These are phyloP conservation scores for Agrocybe praecox DNA, from an alignment of 768 basidiomycete genomes.

Conservation along the genomic window DNA sequence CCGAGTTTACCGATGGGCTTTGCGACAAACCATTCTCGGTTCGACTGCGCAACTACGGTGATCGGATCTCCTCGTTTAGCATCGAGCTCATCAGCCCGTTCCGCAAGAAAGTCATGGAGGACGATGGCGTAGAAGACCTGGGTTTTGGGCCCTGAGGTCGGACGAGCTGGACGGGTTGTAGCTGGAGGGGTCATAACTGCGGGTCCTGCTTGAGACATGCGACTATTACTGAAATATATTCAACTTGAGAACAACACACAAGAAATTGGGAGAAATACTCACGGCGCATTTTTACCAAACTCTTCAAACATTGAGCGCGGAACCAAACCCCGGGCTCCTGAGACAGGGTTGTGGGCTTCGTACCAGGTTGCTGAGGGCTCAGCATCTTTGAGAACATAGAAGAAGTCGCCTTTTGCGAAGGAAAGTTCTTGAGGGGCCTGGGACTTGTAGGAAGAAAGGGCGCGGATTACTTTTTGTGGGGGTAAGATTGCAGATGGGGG, in stretches of 20 bases:
- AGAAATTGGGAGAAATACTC: constrained; percentile 30
- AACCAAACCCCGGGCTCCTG: constrained; percentile 89
- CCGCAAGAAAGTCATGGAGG: constrained; percentile 93
- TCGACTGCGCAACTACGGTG: constrained; percentile 98
- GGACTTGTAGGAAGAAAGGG: constrained; percentile 65
- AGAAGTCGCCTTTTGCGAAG: constrained; percentile 95
- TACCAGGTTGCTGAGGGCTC: constrained; percentile 70
- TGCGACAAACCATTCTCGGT: constrained; percentile 99
- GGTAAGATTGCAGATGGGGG: constrained; percentile 73
- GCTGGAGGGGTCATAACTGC: constrained; percentile 21
- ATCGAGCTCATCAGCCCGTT: constrained; percentile 94
- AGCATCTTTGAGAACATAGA: constrained; percentile 87
- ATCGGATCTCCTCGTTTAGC: constrained; percentile 93
- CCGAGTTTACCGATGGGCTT: constrained; percentile 96
- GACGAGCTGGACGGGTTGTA: constrained; percentile 6
- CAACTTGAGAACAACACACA: constrained; percentile 10
- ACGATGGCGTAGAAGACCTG: constrained; percentile 94
- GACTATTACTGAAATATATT: constrained; percentile 31
- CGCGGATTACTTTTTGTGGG: constrained; percentile 95
- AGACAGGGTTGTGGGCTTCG: constrained; percentile 93
- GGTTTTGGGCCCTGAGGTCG: constrained; percentile 35
- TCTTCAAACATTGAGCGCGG: constrained; percentile 89
- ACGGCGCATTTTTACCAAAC: constrained; percentile 77
- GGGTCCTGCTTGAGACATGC: constrained; percentile 42
- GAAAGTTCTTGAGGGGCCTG: constrained; percentile 83